Conservation (phyloP, 2,329 filamentous ascomycete species). For the Neofusicoccum parvum region DNA sequence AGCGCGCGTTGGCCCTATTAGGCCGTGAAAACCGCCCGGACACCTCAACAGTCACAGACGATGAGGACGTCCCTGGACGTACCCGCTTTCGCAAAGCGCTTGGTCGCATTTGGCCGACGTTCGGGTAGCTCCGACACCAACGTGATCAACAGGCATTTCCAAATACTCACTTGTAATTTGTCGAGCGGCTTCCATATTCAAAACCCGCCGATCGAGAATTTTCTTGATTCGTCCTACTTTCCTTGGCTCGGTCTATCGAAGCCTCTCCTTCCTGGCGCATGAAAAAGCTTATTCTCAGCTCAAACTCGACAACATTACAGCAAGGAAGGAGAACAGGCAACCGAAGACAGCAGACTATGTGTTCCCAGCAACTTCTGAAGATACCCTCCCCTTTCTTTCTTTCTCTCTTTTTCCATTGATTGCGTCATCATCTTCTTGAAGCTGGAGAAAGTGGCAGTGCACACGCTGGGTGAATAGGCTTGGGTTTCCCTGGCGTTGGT, state of each 20-base stretch:
- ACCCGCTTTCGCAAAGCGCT: constrained; percentile 33
- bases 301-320: neutral
- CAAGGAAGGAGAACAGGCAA: neutral
- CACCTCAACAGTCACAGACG: constrained; percentile 25
- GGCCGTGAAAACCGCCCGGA: constrained; percentile 33
- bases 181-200: neutral
- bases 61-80: constrained; percentile 28
- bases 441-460: neutral
- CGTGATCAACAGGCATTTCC: neutral
- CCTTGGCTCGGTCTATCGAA: neutral
- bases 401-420: neutral
- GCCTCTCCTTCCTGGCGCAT: neutral
- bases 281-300: neutral
- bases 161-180: neutral
- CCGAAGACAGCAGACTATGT: neutral
- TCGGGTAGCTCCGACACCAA: constrained; percentile 20
- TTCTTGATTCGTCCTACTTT: neutral
- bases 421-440: neutral
- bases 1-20: constrained; percentile 48
- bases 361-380: neutral
- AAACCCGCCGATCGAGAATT: neutral
- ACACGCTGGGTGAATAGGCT: neutral
- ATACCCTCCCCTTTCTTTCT: constrained; percentile 7
- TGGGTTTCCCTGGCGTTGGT: neutral
- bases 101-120: constrained; percentile 38